A percentile compares a stretch with the other conserved stretches of the same genome.
Evolutionary conservation across 257 asterid species (phyloP).

Genomic region (Solanum bulbocastanum): DNA sequence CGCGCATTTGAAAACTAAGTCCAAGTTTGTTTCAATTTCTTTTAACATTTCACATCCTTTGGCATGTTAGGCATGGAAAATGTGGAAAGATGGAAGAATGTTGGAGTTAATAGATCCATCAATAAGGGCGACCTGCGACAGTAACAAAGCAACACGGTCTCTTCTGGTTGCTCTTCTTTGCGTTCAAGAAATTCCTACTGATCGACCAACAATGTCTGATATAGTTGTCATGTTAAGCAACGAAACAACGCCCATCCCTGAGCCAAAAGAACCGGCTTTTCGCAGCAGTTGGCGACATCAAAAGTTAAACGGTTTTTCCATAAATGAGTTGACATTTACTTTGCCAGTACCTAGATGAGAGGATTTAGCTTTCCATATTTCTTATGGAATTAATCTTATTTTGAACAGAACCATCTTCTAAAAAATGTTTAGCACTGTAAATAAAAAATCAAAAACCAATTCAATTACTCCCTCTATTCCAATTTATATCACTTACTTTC

Average conservation of each 20-base stretch:
- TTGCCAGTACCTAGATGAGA: background rate
- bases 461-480: background rate
- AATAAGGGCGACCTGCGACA: background rate
- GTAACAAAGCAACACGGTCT: background rate
- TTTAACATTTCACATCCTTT: background rate
- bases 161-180: background rate
- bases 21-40: background rate
- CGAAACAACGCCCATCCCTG: background rate
- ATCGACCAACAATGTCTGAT: background rate
- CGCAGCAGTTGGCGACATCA: background rate
- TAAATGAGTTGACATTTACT: background rate
- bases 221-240: background rate
- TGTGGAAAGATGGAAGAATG: background rate
- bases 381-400: background rate
- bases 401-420: background rate
- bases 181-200: background rate
- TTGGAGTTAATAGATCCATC: background rate
- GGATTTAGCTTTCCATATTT: background rate
- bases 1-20: background rate
- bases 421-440: background rate
- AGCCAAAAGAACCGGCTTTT: conserved; percentile 14
- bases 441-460: background rate
- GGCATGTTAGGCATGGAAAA: background rate
- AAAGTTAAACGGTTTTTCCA: background rate
- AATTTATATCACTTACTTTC: too few species aligned